Evolutionary conservation across 495 filamentous ascomycete species (phyloP), one percentile per base, ranked within the genome.

Genomic region (Elasticomyces elasticus): DNA sequence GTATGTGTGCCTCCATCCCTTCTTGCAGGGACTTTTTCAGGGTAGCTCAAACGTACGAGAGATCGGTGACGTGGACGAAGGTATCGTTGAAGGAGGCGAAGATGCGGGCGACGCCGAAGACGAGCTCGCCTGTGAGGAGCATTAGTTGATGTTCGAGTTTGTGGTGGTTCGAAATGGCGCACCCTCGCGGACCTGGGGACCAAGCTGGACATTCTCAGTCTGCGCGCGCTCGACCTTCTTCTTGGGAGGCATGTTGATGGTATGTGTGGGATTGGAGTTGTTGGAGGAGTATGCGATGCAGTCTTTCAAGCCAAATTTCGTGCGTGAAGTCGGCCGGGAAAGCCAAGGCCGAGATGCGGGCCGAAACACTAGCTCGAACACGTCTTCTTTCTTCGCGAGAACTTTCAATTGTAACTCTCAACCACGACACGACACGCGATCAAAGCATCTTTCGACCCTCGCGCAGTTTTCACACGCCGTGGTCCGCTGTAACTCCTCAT

Each of bases 11-110:
- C 15, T 17, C 35, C 3, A 24, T 45, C 17, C 25, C 25, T 30
- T 42, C n/a, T 26, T 17, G 24, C 31, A 17, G 15, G 23, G 2
- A 22, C 13, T 17, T 37, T 15, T 42, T 15, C 31, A 41, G 9
- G 23, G 24, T 53, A 26, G 15, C 24, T 60, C 53, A 49, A 61
- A 90, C 86, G 74, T 72, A 94, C 86, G 78, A 83, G 71, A 98
- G 88, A 91, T 97, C 94, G 78, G 92, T 97, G 68, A 97, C 87
- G 77, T 98, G 92, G 72, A 96, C 89, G 84, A 92, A 94, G 74
- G 88, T 94, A 68, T 94, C 89, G 73, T 95, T 97, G 86, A 97
- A 95, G 59, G 86, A 92, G 64, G 92, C 92, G 77, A 97, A 99
- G 78, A 99, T 99, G 67, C 92, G 86, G 67, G 91, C 92, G 76